Evolutionary conservation across 2,329 filamentous ascomycete genomes (phyloP), one percentile per base, ranked within the genome.

Genomic region (Aureobasidium lini): DNA sequence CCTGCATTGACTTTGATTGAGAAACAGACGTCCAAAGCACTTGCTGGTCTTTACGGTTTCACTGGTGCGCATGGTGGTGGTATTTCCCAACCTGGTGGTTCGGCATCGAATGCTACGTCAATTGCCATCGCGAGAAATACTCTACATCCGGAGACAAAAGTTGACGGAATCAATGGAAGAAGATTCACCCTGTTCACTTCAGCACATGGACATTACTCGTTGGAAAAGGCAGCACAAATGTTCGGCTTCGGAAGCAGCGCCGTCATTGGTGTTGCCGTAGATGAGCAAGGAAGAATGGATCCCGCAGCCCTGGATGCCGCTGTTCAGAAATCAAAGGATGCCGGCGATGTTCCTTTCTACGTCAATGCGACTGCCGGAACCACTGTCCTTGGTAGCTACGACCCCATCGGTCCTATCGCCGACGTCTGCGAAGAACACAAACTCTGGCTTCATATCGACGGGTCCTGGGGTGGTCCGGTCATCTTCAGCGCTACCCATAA

Each of bases 321-420:
- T 42, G 77, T 96, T 32, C 53, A 76, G 5, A 77, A 80, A 57
- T 85, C 88, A 28, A 84, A 85, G 66, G 66, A 70, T 0, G 79
- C 85, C 52, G 90, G 89, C 36, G 84, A 86, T 69, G 94, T 88
- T 0, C 93, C 94, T 0, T 88, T 99, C 62, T 96, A 95, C 74
- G 89, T 97, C 70, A 97, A 96, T 70, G 89, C 92, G 6, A 97
- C 94, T 0, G 93, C 94, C 0, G 94, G 94, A 16, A 96, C 93
- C 1, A 99, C 94, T 0, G 93, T 97, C 2, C 78, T 93, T 63
- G 94, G 94, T 15, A 90, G 89, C 0, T 99, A 87, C 70, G 93
- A 96, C 68, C 89, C 89, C 0, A 86, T 96, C 66, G 72, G 79
- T 11, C 82, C 81, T 2, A 86, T 96, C 63, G 80, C 86, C 0